Evolutionary conservation across 2,329 filamentous ascomycete species (phyloP), one percentile per base, ranked within the genome.

Genomic region (Cladosporium sp.): DNA sequence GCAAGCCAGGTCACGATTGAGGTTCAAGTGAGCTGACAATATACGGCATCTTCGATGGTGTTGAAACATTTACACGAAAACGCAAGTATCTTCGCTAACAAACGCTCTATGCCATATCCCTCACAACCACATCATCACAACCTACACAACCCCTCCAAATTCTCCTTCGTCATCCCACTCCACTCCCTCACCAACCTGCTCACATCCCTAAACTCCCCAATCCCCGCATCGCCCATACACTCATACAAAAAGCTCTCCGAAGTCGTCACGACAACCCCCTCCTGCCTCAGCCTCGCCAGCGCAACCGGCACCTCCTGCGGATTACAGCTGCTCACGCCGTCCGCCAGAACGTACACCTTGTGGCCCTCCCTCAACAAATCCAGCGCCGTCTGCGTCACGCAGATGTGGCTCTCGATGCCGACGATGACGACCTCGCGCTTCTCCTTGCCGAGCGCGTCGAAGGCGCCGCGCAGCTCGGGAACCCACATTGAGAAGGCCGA

Each of bases 371-470:
- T 74, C 38, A 93, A 73, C 43, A 95, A 73, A 72, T 96, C 92
- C 37, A 96, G 77, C 13, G 88, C 83, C 37, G 92, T 96, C 77
- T 97, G 92, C 54, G 89, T 91, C 24, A 97, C 84, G 75, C 92
- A 97, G 66, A 97, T 93, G 71, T 97, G 92, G 36, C 83, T 82
- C 72, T 97, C 92, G 65, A 97, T 96, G 32, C 92, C 92, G 13
- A 96, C 85, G 56, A 97, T 82, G 50, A 88, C 85, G 47, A 89
- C 79, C 61, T 85, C 79, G 18, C 80, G 72, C 55, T 70, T 65
- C 54, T 69, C 61, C n/a, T 56, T 49, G 4, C 32, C 71, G 32
- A 74, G 64, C 18, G 62, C 62, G 43, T 68, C 58, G 49, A 76
- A 68, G 11, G 67, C 70, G 4, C 70, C 60, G 20, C 76, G 72